These are phyloP conservation scores for Pterocarpus macrocarpus DNA, from an alignment of 306 rosid genomes.

Conservation along the genomic window DNA sequence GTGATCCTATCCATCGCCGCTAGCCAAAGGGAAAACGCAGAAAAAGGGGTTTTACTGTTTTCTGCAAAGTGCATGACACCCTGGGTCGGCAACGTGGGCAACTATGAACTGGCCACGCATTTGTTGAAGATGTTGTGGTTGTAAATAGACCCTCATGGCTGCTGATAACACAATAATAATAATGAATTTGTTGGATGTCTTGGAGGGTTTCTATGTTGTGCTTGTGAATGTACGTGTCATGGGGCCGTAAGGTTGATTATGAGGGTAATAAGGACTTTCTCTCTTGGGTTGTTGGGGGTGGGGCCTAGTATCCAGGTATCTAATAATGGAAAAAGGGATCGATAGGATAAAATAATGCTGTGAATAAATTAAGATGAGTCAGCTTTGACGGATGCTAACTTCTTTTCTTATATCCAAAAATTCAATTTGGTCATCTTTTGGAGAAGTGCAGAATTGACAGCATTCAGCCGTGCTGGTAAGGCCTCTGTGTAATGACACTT, in stretches of 20 bases:
- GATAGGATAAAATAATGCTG: conserved; percentile 17
- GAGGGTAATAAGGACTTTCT: conserved; percentile 1
- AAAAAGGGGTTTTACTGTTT: conserved; percentile 5
- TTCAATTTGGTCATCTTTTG: conserved; percentile 12
- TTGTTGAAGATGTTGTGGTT: conserved; percentile 41
- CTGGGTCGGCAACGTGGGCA: conserved; percentile 16
- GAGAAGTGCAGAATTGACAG: neutral
- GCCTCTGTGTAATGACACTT: neutral
- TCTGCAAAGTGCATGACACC: too few species aligned
- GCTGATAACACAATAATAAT: neutral
- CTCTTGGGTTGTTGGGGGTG: conserved; percentile 39
- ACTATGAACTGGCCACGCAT: conserved; percentile 50
- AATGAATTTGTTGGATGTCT: conserved; percentile 12
- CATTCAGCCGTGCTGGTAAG: neutral
- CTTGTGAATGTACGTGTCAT: neutral
- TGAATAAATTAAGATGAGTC: conserved; percentile 51
- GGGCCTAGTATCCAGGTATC: conserved; percentile 43
- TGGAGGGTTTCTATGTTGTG: neutral
- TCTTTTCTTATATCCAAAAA: neutral
- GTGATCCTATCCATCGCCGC: too few species aligned
- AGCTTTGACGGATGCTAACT: conserved; percentile 30
- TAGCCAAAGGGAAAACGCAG: neutral
- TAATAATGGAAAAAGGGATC: conserved; percentile 48
- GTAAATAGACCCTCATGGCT: conserved; percentile 36
- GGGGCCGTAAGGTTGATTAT: neutral